Percentiles rank a stretch among this genome's conserved stretches.
Evolutionary conservation across 2,329 filamentous ascomycete species (phyloP).

Genomic region (Metarhizium humberi): DNA sequence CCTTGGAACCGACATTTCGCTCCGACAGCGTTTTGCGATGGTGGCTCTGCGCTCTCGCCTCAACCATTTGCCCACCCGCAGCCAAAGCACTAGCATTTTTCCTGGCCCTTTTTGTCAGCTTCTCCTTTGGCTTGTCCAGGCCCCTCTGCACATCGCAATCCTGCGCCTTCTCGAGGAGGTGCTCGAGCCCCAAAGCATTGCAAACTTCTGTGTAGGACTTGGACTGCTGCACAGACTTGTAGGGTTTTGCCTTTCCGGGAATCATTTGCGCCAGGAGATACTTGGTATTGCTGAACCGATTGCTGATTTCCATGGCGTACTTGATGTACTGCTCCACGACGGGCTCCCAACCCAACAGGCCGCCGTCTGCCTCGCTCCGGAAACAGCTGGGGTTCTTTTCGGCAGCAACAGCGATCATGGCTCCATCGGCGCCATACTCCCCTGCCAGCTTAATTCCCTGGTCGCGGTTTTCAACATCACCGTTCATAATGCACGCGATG

Average conservation of each 20-base stretch:
- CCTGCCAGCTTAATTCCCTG: constrained; percentile 61
- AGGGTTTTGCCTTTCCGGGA: constrained; percentile 63
- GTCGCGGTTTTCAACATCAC: constrained; percentile 71
- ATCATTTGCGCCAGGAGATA: constrained; percentile 80
- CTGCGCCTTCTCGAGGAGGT: constrained; percentile 53
- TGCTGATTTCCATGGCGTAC: constrained; percentile 66
- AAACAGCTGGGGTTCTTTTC: constrained; percentile 91
- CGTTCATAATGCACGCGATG: constrained; percentile 92
- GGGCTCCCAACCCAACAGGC: constrained; percentile 63
- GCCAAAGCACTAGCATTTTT: constrained; percentile 33
- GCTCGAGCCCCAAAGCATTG: constrained; percentile 52
- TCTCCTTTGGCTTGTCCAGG: constrained; percentile 40
- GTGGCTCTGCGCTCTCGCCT: constrained; percentile 24
- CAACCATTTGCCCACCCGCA: constrained; percentile 37
- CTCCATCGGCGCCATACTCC: constrained; percentile 82
- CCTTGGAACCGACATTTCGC: constrained; percentile 14
- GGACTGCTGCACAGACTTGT: constrained; percentile 50
- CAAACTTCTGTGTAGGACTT: constrained; percentile 67
- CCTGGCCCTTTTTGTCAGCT: constrained; percentile 18
- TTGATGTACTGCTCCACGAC: constrained; percentile 69
- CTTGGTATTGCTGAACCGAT: constrained; percentile 88
- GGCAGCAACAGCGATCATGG: constrained; percentile 92
- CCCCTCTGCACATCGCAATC: constrained; percentile 56
- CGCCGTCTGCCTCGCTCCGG: constrained; percentile 57
- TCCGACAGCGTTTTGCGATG: constrained; percentile 27